phyloP scores from a whole-genome alignment of 148 eudicot genomes.

The Pouteria glomerata region DNA sequence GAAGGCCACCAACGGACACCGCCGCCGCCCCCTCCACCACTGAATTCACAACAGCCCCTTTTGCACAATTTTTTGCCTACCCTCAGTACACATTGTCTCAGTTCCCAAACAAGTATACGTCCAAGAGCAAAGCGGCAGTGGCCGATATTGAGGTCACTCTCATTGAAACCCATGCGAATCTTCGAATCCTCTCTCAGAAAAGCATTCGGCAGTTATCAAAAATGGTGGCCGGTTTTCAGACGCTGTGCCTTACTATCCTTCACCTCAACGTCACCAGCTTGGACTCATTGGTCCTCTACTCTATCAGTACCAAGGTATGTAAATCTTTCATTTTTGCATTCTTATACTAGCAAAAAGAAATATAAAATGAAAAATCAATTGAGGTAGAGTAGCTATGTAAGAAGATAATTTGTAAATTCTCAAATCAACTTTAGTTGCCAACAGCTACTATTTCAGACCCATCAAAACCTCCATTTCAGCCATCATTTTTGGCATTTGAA shows the following conservation, averaged over 20 bases:
- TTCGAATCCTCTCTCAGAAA: slow-evolving; percentile 45
- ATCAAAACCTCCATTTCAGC: too few relatives aligned
- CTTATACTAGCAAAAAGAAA: too few relatives aligned
- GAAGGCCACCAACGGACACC: slow-evolving; percentile 1
- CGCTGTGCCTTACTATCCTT: slow-evolving; percentile 49
- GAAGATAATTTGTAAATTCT: too few relatives aligned
- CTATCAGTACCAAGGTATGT: slow-evolving; percentile 78
- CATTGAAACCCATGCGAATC: slow-evolving; percentile 77
- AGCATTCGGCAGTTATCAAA: slow-evolving; percentile 52
- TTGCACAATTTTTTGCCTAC: slow-evolving; percentile 52
- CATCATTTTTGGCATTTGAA: too few relatives aligned
- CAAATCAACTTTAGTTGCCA: too few relatives aligned
- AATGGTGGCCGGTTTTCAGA: slow-evolving; percentile 60
- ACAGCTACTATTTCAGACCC: too few relatives aligned
- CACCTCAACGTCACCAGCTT: slow-evolving; percentile 81
- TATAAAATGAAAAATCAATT: too few relatives aligned
- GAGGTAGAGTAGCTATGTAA: too few relatives aligned
- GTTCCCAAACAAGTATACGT: slow-evolving; percentile 31
- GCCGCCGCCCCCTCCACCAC: slow-evolving; percentile 11
- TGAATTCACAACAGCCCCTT: slow-evolving; percentile 18
- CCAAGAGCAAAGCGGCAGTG: slow-evolving; percentile 34
- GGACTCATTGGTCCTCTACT: slow-evolving; percentile 64
- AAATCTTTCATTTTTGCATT: background rate
- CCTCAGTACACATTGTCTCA: slow-evolving; percentile 50
- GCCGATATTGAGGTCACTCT: slow-evolving; percentile 78